Evolutionary conservation across 2,329 filamentous ascomycete genomes (phyloP).

Genomic region (Penicillium capsulatum): DNA sequence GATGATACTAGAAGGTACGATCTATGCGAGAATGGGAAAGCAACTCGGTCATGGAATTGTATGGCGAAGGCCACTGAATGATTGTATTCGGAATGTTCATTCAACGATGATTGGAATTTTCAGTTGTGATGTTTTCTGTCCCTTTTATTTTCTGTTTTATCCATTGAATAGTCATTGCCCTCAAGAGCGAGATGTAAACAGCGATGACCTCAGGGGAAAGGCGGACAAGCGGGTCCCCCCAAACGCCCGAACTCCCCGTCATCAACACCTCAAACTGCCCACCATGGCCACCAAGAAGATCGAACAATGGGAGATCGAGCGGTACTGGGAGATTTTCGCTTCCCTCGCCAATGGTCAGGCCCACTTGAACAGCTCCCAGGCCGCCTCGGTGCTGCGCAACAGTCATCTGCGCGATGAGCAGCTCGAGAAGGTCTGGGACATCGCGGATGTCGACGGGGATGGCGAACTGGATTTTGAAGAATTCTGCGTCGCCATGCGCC

Average conservation of each 20-base stretch:
- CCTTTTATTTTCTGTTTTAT: no score
- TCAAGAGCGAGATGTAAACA: no score
- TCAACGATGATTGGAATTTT: no score
- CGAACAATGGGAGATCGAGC: slow-evolving; percentile 69
- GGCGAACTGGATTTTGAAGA: slow-evolving; percentile 98
- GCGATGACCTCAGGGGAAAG: slow-evolving; percentile 25
- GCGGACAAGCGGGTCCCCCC: slow-evolving; percentile 21
- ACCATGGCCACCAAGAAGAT: slow-evolving; percentile 50
- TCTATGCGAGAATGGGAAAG: no score
- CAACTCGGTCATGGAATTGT: no score
- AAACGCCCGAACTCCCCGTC: slow-evolving; percentile 11
- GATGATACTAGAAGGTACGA: no score
- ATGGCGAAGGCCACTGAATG: no score
- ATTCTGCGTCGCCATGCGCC: slow-evolving; percentile 97
- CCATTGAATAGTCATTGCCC: no score
- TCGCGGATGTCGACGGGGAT: slow-evolving; percentile 95
- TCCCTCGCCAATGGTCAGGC: slow-evolving; percentile 61
- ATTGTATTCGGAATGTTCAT: no score
- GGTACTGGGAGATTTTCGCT: slow-evolving; percentile 76
- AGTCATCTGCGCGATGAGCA: slow-evolving; percentile 70
- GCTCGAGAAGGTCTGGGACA: slow-evolving; percentile 95
- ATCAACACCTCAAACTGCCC: slow-evolving; percentile 4
- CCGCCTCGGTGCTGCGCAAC: slow-evolving; percentile 69
- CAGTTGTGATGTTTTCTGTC: no score
- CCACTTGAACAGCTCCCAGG: slow-evolving; percentile 65